A percentile compares a stretch with the other conserved stretches of the same genome.
phyloP scores from a whole-genome alignment of 805 yeast species.

The Candida maltosa region DNA sequence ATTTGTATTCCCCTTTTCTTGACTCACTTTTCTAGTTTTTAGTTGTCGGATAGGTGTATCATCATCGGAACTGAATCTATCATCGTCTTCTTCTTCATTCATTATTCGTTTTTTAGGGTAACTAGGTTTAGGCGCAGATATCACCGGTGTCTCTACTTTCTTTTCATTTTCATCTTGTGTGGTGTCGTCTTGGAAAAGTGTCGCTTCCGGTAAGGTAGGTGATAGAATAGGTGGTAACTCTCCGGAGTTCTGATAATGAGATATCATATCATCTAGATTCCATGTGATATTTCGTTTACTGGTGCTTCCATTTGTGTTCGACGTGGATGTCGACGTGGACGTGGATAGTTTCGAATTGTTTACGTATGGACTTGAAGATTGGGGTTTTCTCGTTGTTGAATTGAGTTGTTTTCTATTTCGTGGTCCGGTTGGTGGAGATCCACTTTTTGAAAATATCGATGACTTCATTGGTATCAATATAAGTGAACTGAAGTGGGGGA shows the following conservation, averaged over 20 bases:
- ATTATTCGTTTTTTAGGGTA: slow-evolving; percentile 4
- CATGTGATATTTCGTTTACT: slow-evolving; percentile 12
- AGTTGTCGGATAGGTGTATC: background rate
- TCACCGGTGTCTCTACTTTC: no score
- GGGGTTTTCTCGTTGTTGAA: no score
- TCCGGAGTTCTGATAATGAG: slow-evolving; percentile 29
- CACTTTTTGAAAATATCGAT: slow-evolving; percentile 23
- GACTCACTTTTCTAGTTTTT: no score
- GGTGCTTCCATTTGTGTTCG: background rate
- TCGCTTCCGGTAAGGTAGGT: slow-evolving; percentile 30
- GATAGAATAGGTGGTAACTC: slow-evolving; percentile 36
- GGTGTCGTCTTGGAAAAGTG: background rate
- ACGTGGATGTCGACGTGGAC: background rate
- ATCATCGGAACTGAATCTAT: slow-evolving; percentile 5
- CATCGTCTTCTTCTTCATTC: slow-evolving; percentile 8
- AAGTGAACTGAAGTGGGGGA: background rate
- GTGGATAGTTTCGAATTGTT: slow-evolving; percentile 3
- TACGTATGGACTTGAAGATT: slow-evolving; percentile 16
- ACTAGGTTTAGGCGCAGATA: slow-evolving; percentile 4
- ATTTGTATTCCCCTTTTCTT: background rate
- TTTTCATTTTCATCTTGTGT: slow-evolving; percentile 1
- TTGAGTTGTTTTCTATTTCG: slow-evolving; percentile 3
- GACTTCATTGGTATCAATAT: slow-evolving; percentile 21
- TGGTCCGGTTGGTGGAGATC: slow-evolving; percentile 4
- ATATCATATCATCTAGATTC: slow-evolving; percentile 39